Conservation (phyloP, 1,139 yeast species). For the Kodamaea derodonti region DNA sequence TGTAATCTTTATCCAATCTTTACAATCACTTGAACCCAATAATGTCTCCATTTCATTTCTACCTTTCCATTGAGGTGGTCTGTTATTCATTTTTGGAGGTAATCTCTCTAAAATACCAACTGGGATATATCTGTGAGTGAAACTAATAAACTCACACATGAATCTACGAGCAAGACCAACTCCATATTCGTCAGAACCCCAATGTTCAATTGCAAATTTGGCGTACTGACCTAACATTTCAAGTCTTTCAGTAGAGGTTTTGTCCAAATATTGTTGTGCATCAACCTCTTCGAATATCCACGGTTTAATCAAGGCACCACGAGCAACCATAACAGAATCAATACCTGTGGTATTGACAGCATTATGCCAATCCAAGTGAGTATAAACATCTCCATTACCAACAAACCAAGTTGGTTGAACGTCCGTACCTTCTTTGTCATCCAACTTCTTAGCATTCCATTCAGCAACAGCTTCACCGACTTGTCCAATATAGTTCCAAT, state of each 20-base stretch:
- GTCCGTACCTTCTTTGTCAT: slow-evolving; percentile 52
- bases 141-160: slow-evolving; percentile 90
- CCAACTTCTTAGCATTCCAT: slow-evolving; percentile 49
- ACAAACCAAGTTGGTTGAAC: slow-evolving; percentile 53
- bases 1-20: slow-evolving; percentile 95
- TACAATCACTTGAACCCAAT: slow-evolving; percentile 78
- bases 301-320: slow-evolving; percentile 97
- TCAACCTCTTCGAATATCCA: slow-evolving; percentile 98
- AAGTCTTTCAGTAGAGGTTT: slow-evolving; percentile 83
- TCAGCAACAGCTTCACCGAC: slow-evolving; percentile 68
- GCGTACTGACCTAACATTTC: slow-evolving; percentile 69
- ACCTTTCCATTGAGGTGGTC: slow-evolving; percentile 95
- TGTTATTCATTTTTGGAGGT: slow-evolving; percentile 86
- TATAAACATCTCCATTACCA: slow-evolving; percentile 92
- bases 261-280: slow-evolving; percentile 83
- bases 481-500: slow-evolving; percentile 84
- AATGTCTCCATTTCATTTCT: slow-evolving; percentile 89
- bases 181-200: slow-evolving; percentile 98
- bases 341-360: slow-evolving; percentile 69
- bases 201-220: slow-evolving; percentile 83
- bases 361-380: slow-evolving; percentile 83
- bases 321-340: slow-evolving; percentile 95
- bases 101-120: slow-evolving; percentile 84
- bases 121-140: slow-evolving; percentile 92
- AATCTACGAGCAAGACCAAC: slow-evolving; percentile 83